Evolutionary conservation across 441 rosid species (phyloP).

Genomic region (Populus hybrid): DNA sequence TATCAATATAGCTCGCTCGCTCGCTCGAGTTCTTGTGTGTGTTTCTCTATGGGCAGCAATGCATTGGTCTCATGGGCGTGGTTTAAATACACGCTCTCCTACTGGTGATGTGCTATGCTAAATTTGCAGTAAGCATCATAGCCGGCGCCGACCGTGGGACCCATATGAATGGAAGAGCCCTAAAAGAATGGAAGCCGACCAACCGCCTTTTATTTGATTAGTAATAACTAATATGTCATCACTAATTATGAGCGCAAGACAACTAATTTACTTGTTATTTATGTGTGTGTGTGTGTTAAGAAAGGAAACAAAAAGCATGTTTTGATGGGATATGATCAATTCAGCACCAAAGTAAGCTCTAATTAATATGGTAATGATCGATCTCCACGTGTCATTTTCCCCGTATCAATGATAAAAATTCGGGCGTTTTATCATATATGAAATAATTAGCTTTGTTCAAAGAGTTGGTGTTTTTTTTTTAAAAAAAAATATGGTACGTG

Average conservation of each 20-base stretch:
- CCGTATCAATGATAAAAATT: too few relatives aligned
- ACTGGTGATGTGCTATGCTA: neutral
- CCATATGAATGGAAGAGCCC: constrained; percentile 19
- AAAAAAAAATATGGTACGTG: neutral
- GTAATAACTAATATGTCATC: constrained; percentile 1
- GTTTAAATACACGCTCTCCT: constrained; percentile 1
- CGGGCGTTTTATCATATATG: neutral
- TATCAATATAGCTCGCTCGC: neutral
- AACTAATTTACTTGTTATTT: constrained; percentile 8
- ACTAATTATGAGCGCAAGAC: constrained; percentile 41
- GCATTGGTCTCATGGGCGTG: neutral
- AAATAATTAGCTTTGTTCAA: too few relatives aligned
- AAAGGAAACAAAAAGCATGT: too few relatives aligned
- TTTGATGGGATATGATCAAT: too few relatives aligned
- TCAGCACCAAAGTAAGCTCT: too few relatives aligned
- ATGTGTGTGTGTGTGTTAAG: too few relatives aligned
- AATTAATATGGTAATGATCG: too few relatives aligned
- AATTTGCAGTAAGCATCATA: constrained; percentile 2
- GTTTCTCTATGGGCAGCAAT: neutral
- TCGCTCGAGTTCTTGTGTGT: neutral
- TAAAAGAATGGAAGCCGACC: constrained; percentile 48
- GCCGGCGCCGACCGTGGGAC: constrained; percentile 51
- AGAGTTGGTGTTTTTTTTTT: too few relatives aligned
- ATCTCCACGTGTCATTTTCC: too few relatives aligned
- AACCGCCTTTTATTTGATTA: constrained; percentile 46